phyloP scores from a whole-genome alignment of 768 basidiomycete species.

The Boletus rex-veris region DNA sequence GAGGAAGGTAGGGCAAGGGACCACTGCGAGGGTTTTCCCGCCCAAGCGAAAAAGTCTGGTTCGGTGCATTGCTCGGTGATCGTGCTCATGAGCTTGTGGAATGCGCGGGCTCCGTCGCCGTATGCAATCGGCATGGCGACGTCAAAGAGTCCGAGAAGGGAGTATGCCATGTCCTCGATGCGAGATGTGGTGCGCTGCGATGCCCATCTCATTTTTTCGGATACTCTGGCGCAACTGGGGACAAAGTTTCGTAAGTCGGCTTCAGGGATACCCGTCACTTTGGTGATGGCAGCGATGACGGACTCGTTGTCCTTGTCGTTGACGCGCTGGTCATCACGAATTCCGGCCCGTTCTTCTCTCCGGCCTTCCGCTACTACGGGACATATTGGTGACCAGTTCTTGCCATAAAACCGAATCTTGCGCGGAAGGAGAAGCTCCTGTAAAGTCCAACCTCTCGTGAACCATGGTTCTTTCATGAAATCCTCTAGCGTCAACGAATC shows the following conservation, averaged over 20 bases:
- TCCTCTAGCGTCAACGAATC: conserved; percentile 22
- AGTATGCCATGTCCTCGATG: conserved; percentile 24
- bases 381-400: conserved; percentile 21
- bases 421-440: conserved; percentile 23
- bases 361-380: conserved; percentile 13
- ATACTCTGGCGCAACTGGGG: conserved; percentile 15
- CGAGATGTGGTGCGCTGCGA: conserved; percentile 22
- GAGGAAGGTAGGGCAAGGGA: conserved; percentile 25
- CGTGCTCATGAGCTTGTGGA: conserved; percentile 18
- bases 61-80: conserved; percentile 18
- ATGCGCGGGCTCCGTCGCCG: conserved; percentile 23
- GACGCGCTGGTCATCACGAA: conserved; percentile 14
- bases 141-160: conserved; percentile 24
- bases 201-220: conserved; percentile 27
- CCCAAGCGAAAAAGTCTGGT: conserved; percentile 23
- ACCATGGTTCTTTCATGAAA: conserved; percentile 23
- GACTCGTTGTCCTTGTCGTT: conserved; percentile 24
- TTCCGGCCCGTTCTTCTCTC: conserved; percentile 10
- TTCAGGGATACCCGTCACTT: conserved; percentile 21
- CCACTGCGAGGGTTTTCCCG: conserved; percentile 21
- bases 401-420: conserved; percentile 25
- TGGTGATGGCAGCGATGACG: conserved; percentile 12
- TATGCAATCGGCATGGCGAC: conserved; percentile 21
- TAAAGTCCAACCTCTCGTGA: conserved; percentile 22
- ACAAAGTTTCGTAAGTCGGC: conserved; percentile 20